Evolutionary conservation across 192 early-diverging fungal species (phyloP).

Genomic region (Cetraspora pellucida): DNA sequence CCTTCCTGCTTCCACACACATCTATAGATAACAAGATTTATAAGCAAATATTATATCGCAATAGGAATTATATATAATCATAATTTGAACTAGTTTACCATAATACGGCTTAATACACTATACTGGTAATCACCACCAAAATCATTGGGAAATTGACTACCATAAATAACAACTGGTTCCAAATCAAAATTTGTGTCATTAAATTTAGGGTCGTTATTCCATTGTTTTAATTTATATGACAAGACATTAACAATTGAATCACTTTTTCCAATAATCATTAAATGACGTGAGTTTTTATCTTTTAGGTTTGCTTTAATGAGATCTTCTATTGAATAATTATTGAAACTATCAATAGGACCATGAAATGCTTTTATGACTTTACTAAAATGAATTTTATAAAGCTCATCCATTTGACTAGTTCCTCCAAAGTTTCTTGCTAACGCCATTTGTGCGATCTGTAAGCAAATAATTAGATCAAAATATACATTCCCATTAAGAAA

Average conservation of each 20-base stretch:
- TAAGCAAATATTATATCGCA: no score
- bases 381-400: neutral
- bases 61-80: neutral
- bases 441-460: neutral
- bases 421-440: neutral
- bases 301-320: conserved; percentile 1
- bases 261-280: conserved; percentile 33
- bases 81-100: neutral
- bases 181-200: neutral
- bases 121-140: neutral
- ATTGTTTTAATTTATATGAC: conserved; percentile 11
- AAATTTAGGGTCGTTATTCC: no score
- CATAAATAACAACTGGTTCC: conserved; percentile 26
- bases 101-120: conserved; percentile 27
- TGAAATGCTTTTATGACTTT: neutral
- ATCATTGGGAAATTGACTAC: conserved; percentile 32
- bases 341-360: neutral
- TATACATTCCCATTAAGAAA: neutral
- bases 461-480: neutral
- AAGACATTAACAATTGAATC: conserved; percentile 30
- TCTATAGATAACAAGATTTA: neutral
- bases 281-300: conserved; percentile 11
- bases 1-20: conserved; percentile 30
- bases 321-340: neutral
- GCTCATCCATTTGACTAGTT: neutral